Evolutionary conservation across 768 basidiomycete species (phyloP).

Genomic region (Termitomyces sp.): DNA sequence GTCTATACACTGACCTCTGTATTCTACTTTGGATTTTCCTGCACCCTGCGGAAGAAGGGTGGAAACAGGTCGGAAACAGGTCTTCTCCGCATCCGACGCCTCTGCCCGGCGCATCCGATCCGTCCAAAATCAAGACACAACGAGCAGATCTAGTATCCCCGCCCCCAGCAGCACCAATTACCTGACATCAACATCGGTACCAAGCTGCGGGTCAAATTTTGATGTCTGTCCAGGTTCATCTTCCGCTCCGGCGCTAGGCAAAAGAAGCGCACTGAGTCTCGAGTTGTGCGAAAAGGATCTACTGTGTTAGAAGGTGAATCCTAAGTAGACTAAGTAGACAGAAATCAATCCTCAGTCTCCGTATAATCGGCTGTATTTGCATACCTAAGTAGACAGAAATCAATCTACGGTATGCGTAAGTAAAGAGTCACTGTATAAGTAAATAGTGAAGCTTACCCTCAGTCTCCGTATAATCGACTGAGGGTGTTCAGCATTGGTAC

Average conservation of each 20-base stretch:
- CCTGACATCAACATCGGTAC: background rate
- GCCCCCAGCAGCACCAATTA: background rate
- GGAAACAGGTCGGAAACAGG: slow-evolving; percentile 65
- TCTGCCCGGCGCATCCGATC: slow-evolving; percentile 43
- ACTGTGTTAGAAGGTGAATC: too few relatives aligned
- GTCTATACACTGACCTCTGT: too few relatives aligned
- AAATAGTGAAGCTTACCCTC: too few relatives aligned
- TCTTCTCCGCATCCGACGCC: slow-evolving; percentile 53
- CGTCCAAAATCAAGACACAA: slow-evolving; percentile 47
- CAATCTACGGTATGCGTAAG: too few relatives aligned
- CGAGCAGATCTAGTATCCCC: slow-evolving; percentile 12
- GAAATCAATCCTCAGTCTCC: too few relatives aligned
- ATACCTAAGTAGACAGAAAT: too few relatives aligned
- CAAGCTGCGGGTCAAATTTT: slow-evolving; percentile 11
- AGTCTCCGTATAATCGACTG: too few relatives aligned
- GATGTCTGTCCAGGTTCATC: slow-evolving; percentile 20
- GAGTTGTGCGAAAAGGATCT: slow-evolving; percentile 35
- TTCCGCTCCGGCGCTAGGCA: slow-evolving; percentile 54
- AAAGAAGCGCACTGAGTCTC: slow-evolving; percentile 44
- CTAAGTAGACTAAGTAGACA: too few relatives aligned
- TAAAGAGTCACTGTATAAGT: too few relatives aligned
- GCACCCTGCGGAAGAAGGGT: slow-evolving; percentile 42
- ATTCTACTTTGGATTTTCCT: background rate
- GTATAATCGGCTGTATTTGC: too few relatives aligned
- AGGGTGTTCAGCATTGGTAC: too few relatives aligned